phyloP scores from a whole-genome alignment of 31 red algal species.

The Odonthalia washingtoniensis region DNA sequence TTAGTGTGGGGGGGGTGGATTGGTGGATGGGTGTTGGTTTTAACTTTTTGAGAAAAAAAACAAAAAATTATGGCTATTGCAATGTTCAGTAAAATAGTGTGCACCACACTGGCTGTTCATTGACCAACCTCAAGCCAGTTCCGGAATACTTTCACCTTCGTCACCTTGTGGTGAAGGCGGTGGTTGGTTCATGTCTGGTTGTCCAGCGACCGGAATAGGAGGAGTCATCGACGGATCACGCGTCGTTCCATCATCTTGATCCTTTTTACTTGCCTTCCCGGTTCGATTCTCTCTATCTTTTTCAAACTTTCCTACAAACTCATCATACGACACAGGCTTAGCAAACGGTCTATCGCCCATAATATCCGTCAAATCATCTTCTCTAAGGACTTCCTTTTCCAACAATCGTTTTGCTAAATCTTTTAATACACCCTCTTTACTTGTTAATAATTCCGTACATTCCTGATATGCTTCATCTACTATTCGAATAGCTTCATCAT shows the following conservation, averaged over 20 bases:
- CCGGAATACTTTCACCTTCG: background rate
- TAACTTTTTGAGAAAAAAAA: too few relatives aligned
- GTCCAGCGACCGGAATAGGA: slow-evolving; percentile 32
- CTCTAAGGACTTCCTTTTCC: slow-evolving; percentile 91
- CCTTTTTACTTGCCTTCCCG: slow-evolving; percentile 42
- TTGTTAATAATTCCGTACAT: slow-evolving; percentile 81
- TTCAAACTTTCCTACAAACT: slow-evolving; percentile 82
- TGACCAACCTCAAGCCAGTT: background rate
- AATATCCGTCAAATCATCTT: slow-evolving; percentile 88
- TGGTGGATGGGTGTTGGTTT: too few relatives aligned
- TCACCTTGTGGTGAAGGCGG: background rate
- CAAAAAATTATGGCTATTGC: too few relatives aligned
- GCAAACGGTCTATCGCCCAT: slow-evolving; percentile 78
- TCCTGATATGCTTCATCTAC: slow-evolving; percentile 88
- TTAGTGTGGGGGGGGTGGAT: too few relatives aligned
- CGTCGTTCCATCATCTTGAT: slow-evolving; percentile 27
- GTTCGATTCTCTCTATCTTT: slow-evolving; percentile 78
- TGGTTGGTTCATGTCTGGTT: background rate
- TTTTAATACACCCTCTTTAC: slow-evolving; percentile 78
- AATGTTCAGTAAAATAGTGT: too few relatives aligned
- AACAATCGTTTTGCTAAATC: slow-evolving; percentile 77
- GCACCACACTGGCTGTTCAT: too few relatives aligned
- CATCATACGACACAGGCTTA: slow-evolving; percentile 94
- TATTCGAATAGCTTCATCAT: slow-evolving; percentile 92
- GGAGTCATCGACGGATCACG: slow-evolving; percentile 35